These are phyloP conservation scores for Aspergillus hortae DNA, from an alignment of 2,329 filamentous ascomycete species.

Conservation along the genomic window DNA sequence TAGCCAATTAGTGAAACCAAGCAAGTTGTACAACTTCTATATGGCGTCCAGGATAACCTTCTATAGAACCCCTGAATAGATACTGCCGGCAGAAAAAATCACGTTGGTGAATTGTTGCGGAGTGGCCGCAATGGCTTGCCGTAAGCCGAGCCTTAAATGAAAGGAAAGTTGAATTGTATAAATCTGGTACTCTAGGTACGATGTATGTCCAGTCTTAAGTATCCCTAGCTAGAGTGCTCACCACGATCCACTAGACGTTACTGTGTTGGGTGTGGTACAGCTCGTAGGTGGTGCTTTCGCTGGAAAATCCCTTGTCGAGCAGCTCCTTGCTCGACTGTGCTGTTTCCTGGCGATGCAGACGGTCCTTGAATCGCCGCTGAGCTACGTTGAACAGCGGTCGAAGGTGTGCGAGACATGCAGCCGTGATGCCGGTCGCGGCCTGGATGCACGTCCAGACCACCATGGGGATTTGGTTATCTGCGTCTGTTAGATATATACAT, in stretches of 20 bases:
- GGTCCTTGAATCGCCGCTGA: conserved; percentile 17
- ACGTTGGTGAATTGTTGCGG: too few relatives aligned
- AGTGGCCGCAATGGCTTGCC: too few relatives aligned
- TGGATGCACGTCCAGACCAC: conserved; percentile 31
- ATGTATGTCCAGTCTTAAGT: too few relatives aligned
- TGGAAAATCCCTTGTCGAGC: background rate
- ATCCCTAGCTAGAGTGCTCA: too few relatives aligned
- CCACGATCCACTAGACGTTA: background rate
- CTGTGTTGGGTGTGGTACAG: background rate
- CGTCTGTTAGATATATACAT: background rate
- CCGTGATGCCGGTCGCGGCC: conserved; percentile 26
- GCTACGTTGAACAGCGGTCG: conserved; percentile 22
- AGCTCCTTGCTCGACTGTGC: background rate
- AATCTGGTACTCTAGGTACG: too few relatives aligned
- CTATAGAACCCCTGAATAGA: too few relatives aligned
- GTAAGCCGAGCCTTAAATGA: too few relatives aligned
- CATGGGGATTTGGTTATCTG: conserved; percentile 26
- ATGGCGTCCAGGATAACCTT: too few relatives aligned
- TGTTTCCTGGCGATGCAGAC: conserved; percentile 8
- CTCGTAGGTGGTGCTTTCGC: background rate
- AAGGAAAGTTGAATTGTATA: too few relatives aligned
- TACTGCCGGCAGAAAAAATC: too few relatives aligned
- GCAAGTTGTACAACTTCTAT: too few relatives aligned
- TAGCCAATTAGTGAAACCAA: too few relatives aligned
- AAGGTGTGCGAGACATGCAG: conserved; percentile 28